A percentile compares a stretch with the other conserved stretches of the same genome.
Evolutionary conservation across 1,284 basidiomycete species (phyloP).

Genomic region (Ceratobasidium sp.): DNA sequence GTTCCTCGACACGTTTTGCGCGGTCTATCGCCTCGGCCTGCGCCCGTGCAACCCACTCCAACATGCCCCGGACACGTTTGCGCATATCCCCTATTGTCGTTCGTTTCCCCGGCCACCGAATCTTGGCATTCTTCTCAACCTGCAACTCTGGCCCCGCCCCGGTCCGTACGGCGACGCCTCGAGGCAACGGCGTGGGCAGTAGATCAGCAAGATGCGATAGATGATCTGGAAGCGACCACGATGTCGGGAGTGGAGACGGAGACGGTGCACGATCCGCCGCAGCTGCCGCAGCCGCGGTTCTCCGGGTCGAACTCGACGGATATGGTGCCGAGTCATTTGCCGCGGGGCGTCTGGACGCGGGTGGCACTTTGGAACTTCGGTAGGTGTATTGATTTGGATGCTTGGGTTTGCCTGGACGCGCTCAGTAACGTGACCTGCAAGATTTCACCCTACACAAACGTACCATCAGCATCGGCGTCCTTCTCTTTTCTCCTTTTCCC

Average conservation of each 20-base stretch:
- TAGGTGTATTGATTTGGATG: conserved; percentile 72
- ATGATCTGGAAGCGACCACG: conserved; percentile 96
- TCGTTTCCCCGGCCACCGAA: conserved; percentile 94
- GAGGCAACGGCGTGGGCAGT: conserved; percentile 80
- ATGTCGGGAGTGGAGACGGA: conserved; percentile 78
- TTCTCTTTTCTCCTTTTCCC: conserved; percentile 37
- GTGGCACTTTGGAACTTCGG: conserved; percentile 52
- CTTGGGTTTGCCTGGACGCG: conserved; percentile 55
- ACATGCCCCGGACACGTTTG: conserved; percentile 90
- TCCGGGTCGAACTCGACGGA: conserved; percentile 44
- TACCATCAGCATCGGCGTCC: conserved; percentile 30
- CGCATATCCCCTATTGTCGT: conserved; percentile 98
- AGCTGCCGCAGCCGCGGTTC: conserved; percentile 50
- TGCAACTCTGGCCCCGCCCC: conserved; percentile 49
- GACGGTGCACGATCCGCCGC: conserved; percentile 71
- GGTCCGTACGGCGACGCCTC: conserved; percentile 77
- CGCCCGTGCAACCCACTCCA: conserved; percentile 92
- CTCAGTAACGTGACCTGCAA: conserved; percentile 21
- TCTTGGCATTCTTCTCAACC: conserved; percentile 88
- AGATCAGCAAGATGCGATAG: conserved; percentile 88
- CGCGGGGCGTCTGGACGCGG: conserved; percentile 27
- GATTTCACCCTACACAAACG: background rate
- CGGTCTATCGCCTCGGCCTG: conserved; percentile 82
- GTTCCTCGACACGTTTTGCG: conserved; percentile 72
- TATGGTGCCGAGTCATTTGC: conserved; percentile 43